Percentiles rank a stretch among this genome's conserved stretches.
phyloP scores from a whole-genome alignment of 176 grass and related monocot species.

The Oryza nivara region DNA sequence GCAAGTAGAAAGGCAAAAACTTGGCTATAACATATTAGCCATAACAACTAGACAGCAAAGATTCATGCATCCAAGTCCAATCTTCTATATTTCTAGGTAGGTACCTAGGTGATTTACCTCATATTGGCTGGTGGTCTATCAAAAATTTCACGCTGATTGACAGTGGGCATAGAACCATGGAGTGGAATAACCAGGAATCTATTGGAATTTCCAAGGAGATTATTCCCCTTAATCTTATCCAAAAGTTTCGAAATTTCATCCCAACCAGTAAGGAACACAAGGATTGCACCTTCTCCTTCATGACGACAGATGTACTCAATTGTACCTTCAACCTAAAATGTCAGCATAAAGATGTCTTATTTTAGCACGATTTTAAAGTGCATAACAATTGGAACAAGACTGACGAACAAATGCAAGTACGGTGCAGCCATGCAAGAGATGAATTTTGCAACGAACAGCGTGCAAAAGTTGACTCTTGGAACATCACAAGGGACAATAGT shows the following conservation, averaged over 20 bases:
- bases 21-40: neutral
- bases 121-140: slow-evolving; percentile 76
- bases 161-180: slow-evolving; percentile 96
- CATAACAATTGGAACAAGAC: neutral
- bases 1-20: slow-evolving; percentile 4
- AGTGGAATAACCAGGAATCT: slow-evolving; percentile 86
- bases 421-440: neutral
- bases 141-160: slow-evolving; percentile 96
- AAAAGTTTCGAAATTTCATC: slow-evolving; percentile 97
- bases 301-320: slow-evolving; percentile 82
- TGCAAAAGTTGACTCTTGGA: neutral
- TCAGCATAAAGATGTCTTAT: slow-evolving; percentile 23
- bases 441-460: neutral
- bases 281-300: slow-evolving; percentile 91
- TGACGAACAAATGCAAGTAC: neutral
- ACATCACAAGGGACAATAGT: neutral
- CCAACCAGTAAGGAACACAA: slow-evolving; percentile 97
- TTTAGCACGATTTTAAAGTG: neutral
- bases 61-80: neutral
- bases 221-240: slow-evolving; percentile 85
- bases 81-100: slow-evolving; percentile 14
- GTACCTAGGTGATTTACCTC: slow-evolving; percentile 52
- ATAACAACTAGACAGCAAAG: neutral
- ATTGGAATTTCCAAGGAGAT: slow-evolving; percentile 68
- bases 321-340: slow-evolving; percentile 82